A percentile compares a stretch with the other conserved stretches of the same genome.
phyloP scores from a whole-genome alignment of 257 asterid genomes.

The Petunia secreta region DNA sequence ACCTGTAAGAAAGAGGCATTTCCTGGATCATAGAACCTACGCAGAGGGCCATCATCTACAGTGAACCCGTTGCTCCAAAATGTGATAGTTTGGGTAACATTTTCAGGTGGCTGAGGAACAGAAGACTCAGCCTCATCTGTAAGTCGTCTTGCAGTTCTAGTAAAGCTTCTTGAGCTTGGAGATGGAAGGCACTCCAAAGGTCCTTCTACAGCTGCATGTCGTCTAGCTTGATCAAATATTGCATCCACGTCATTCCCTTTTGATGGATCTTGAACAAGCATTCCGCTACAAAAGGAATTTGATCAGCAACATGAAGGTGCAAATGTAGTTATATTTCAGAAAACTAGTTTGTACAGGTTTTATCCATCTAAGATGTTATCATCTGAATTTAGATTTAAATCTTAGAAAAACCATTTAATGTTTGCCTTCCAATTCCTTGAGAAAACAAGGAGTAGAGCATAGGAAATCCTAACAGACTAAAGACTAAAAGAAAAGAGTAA shows the following conservation, averaged over 20 bases:
- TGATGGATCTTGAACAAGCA: slow-evolving; percentile 81
- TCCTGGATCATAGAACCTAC: slow-evolving; percentile 75
- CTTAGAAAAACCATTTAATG: neutral
- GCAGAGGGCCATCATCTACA: slow-evolving; percentile 71
- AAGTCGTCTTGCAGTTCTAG: slow-evolving; percentile 73
- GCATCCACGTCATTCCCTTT: slow-evolving; percentile 59
- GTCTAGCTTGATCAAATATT: slow-evolving; percentile 70
- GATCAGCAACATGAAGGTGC: slow-evolving; percentile 26
- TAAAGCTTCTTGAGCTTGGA: slow-evolving; percentile 67
- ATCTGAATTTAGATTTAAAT: neutral
- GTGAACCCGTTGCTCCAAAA: slow-evolving; percentile 87
- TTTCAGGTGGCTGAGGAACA: slow-evolving; percentile 60
- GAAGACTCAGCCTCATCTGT: slow-evolving; percentile 60
- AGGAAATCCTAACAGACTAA: neutral
- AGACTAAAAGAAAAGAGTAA: neutral
- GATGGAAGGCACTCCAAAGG: slow-evolving; percentile 47
- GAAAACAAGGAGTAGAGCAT: neutral
- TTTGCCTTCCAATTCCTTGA: neutral
- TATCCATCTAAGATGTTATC: neutral
- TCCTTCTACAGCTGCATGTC: slow-evolving; percentile 55
- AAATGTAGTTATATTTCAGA: neutral
- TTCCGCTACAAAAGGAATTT: slow-evolving; percentile 54
- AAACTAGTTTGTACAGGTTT: neutral
- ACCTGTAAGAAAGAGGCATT: slow-evolving; percentile 82
- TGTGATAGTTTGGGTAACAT: slow-evolving; percentile 50